phyloP scores from a whole-genome alignment of 768 basidiomycete species.

The Termitomyces bulborhizus region DNA sequence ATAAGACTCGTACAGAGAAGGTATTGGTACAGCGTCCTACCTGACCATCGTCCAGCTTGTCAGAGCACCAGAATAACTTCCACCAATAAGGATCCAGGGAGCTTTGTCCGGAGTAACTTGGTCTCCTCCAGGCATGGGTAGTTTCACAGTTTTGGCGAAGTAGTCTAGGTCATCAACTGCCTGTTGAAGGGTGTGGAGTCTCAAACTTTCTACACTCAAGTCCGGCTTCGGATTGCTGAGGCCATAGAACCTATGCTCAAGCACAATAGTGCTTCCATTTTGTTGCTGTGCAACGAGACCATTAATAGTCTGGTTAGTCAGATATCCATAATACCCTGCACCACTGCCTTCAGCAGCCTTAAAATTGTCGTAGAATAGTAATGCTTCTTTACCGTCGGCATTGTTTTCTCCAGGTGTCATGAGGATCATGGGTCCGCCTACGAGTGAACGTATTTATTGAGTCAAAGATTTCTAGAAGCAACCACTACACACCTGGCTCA shows the following conservation, averaged over 20 bases:
- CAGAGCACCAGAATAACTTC: constrained; percentile 43
- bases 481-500: constrained; percentile 31
- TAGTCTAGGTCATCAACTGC: constrained; percentile 68
- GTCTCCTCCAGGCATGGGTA: constrained; percentile 64
- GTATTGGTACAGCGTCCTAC: constrained; percentile 26
- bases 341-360: background rate
- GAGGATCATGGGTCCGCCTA: constrained; percentile 56
- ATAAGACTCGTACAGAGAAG: background rate
- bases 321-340: constrained; percentile 43
- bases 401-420: constrained; percentile 63
- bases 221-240: constrained; percentile 65
- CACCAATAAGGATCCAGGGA: constrained; percentile 46
- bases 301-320: constrained; percentile 58
- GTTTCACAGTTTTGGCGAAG: constrained; percentile 58
- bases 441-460: background rate
- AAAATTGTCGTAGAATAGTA: background rate
- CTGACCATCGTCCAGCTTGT: constrained; percentile 67
- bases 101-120: constrained; percentile 49
- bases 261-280: constrained; percentile 52
- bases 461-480: background rate
- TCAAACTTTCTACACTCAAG: constrained; percentile 51
- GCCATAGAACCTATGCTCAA: constrained; percentile 75
- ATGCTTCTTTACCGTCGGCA: constrained; percentile 35
- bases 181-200: constrained; percentile 63
- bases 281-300: constrained; percentile 61